Percentiles rank a stretch among this genome's conserved stretches.
phyloP scores from a whole-genome alignment of 345 rosid species.

The Citrus unshiu region DNA sequence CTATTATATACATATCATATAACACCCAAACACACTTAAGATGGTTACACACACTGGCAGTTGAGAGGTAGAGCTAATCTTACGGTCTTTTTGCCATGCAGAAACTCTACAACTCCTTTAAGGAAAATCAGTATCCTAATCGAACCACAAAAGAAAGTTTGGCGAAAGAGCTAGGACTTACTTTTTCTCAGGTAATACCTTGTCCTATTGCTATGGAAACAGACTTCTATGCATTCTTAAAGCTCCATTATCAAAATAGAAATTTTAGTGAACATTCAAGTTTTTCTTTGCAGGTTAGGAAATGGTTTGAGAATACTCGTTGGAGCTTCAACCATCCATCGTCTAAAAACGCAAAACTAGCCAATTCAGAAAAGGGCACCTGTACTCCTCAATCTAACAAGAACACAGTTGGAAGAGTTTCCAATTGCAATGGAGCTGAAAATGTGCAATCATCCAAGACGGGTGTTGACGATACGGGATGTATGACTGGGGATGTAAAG shows the following conservation, averaged over 20 bases:
- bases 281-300: conserved; percentile 49
- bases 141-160: conserved; percentile 50
- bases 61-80: not conserved
- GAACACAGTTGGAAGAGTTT: not conserved
- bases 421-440: conserved; percentile 4
- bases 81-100: conserved; percentile 30
- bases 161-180: conserved; percentile 59
- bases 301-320: conserved; percentile 84
- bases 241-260: not conserved
- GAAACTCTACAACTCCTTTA: conserved; percentile 53
- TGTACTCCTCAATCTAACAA: conserved; percentile 7
- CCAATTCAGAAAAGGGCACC: conserved; percentile 22
- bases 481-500: not conserved
- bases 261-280: not conserved
- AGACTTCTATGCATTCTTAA: not conserved
- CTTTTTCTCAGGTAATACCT: conserved; percentile 54
- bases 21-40: not conserved
- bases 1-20: not conserved
- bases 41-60: not conserved
- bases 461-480: not conserved
- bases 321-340: conserved; percentile 56
- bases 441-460: conserved; percentile 10
- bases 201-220: not conserved
- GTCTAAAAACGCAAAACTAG: conserved; percentile 13
- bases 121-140: conserved; percentile 71